phyloP scores from a whole-genome alignment of 805 yeast species.

The Pichia rugopelliculosa region DNA sequence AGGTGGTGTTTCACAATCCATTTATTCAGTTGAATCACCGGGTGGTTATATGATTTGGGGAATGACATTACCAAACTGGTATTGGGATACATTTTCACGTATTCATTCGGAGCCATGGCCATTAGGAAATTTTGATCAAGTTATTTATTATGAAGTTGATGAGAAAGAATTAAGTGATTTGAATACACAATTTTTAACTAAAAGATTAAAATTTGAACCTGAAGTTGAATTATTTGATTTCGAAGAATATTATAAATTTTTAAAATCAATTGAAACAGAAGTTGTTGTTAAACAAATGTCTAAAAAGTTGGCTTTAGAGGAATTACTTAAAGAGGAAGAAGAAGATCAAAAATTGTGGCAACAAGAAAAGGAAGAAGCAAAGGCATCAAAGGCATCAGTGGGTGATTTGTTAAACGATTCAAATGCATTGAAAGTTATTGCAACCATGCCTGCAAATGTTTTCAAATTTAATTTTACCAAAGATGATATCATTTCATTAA shows the following conservation, averaged over 20 bases:
- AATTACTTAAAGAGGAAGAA: slow-evolving; percentile 18
- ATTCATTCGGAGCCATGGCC: slow-evolving; percentile 27
- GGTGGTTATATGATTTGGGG: slow-evolving; percentile 32
- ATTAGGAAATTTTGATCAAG: slow-evolving; percentile 28
- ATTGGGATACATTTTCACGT: slow-evolving; percentile 31
- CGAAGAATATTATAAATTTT: slow-evolving; percentile 24
- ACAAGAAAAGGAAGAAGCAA: slow-evolving; percentile 18
- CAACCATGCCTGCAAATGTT: slow-evolving; percentile 29
- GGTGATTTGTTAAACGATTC: slow-evolving; percentile 20
- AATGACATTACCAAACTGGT: slow-evolving; percentile 24
- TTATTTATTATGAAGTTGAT: slow-evolving; percentile 29
- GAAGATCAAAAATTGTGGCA: slow-evolving; percentile 19
- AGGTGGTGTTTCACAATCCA: slow-evolving; percentile 24
- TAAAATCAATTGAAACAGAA: slow-evolving; percentile 25
- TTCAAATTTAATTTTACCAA: slow-evolving; percentile 24
- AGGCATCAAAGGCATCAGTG: slow-evolving; percentile 15
- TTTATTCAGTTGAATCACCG: slow-evolving; percentile 27
- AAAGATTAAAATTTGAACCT: slow-evolving; percentile 23
- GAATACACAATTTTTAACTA: slow-evolving; percentile 27
- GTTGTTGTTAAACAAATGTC: slow-evolving; percentile 14
- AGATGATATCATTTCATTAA: slow-evolving; percentile 18
- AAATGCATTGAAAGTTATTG: slow-evolving; percentile 16
- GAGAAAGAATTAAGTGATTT: slow-evolving; percentile 24
- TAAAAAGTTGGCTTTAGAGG: slow-evolving; percentile 20
- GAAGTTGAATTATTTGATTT: slow-evolving; percentile 29